Percentiles rank a stretch among this genome's conserved stretches.
These are phyloP conservation scores for Trichophaea hybrida DNA, from an alignment of 2,329 filamentous ascomycete genomes.

Conservation along the genomic window DNA sequence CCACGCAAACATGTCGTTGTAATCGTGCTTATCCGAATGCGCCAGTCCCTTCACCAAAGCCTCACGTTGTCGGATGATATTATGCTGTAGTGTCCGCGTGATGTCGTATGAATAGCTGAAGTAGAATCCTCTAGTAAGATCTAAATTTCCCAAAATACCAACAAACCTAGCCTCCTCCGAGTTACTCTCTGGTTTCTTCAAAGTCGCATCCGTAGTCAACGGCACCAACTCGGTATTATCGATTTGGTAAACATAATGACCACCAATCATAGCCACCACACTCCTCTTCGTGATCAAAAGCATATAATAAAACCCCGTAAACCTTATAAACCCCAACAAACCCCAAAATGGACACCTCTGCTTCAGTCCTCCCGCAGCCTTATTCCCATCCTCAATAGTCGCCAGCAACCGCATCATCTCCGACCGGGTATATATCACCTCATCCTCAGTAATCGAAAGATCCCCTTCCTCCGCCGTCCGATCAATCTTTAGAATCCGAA, in stretches of 20 bases:
- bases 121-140: conserved; percentile 84
- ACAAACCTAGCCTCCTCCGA: conserved; percentile 82
- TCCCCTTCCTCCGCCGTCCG: conserved; percentile 67
- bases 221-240: conserved; percentile 87
- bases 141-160: conserved; percentile 75
- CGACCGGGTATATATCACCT: conserved; percentile 79
- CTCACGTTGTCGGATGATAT: conserved; percentile 67
- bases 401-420: conserved; percentile 90
- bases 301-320: conserved; percentile 96
- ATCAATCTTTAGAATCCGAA: conserved; percentile 88
- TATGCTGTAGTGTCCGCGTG: conserved; percentile 80
- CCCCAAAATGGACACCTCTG: conserved; percentile 87
- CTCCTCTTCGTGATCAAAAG: conserved; percentile 88
- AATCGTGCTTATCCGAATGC: conserved; percentile 47
- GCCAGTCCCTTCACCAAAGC: conserved; percentile 51
- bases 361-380: conserved; percentile 74
- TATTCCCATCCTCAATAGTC: conserved; percentile 90
- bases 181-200: conserved; percentile 64
- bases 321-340: conserved; percentile 83
- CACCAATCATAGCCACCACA: conserved; percentile 88
- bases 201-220: conserved; percentile 51
- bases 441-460: conserved; percentile 78
- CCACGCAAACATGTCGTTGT: conserved; percentile 97
- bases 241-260: conserved; percentile 89
- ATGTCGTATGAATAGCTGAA: conserved; percentile 98